Percentiles rank a stretch among this genome's conserved stretches.
These are phyloP conservation scores for Wickerhamomyces strasburgensis DNA, from an alignment of 805 yeast species.

Conservation along the genomic window DNA sequence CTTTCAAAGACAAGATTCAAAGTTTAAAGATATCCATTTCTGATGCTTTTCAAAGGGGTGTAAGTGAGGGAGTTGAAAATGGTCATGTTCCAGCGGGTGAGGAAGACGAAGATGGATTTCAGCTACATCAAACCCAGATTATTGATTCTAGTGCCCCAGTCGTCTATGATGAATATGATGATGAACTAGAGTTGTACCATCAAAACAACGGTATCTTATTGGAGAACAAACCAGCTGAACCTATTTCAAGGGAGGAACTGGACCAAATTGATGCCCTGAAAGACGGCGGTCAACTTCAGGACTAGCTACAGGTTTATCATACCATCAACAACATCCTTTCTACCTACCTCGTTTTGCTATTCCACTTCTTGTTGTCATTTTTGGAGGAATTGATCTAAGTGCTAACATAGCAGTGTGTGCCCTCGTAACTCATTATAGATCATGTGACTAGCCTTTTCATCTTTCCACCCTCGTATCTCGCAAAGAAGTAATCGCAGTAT, in stretches of 20 bases:
- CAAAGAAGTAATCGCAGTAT: no score
- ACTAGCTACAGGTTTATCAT: neutral
- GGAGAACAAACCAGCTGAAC: neutral
- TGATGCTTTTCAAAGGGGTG: neutral
- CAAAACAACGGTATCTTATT: neutral
- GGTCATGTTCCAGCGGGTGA: neutral
- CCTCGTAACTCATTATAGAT: no score
- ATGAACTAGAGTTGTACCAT: no score
- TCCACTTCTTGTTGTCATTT: no score
- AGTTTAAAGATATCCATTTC: neutral
- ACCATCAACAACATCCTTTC: neutral
- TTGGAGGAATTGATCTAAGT: no score
- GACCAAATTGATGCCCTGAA: neutral
- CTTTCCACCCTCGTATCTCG: no score
- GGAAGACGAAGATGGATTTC: neutral
- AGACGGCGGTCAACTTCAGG: neutral
- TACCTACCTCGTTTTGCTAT: neutral
- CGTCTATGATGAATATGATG: slow-evolving; percentile 8
- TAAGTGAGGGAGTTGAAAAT: neutral
- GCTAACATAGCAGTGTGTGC: no score
- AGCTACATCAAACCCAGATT: no score
- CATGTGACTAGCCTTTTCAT: no score
- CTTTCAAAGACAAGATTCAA: neutral
- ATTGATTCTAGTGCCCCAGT: slow-evolving; percentile 5
- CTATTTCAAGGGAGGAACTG: neutral